A percentile compares a stretch with the other conserved stretches of the same genome.
Evolutionary conservation across 768 basidiomycete species (phyloP).

Genomic region (Suillus variegatus): DNA sequence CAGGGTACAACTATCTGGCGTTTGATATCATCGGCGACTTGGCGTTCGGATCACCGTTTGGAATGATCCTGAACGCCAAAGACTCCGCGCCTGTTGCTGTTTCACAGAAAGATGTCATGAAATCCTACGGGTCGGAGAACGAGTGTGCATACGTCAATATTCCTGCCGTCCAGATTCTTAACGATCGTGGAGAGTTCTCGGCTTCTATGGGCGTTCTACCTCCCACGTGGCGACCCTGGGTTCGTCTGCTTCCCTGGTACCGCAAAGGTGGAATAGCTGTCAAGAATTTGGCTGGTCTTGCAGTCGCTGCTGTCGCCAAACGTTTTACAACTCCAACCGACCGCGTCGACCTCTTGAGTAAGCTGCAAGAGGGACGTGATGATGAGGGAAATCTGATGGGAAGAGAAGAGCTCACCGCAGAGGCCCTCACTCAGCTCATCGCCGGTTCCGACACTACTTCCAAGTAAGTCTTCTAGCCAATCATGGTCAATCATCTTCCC

Average conservation of each 20-base stretch:
- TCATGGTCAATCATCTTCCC: conserved; percentile 5
- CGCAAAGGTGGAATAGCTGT: conserved; percentile 65
- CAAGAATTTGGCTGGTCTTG: conserved; percentile 74
- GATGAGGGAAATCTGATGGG: conserved; percentile 79
- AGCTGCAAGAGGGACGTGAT: conserved; percentile 78
- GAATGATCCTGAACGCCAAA: conserved; percentile 76
- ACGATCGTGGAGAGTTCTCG: conserved; percentile 85
- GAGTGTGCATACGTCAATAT: conserved; percentile 55
- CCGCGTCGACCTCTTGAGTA: conserved; percentile 78
- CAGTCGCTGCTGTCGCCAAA: conserved; percentile 77
- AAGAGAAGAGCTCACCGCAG: conserved; percentile 82
- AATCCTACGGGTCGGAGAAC: conserved; percentile 50
- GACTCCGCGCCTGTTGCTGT: conserved; percentile 73
- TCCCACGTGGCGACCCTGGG: conserved; percentile 66
- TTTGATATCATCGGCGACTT: conserved; percentile 86
- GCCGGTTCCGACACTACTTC: conserved; percentile 93
- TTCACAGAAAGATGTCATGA: conserved; percentile 54
- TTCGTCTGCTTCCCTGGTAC: conserved; percentile 76
- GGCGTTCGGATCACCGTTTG: conserved; percentile 86
- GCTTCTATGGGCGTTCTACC: conserved; percentile 83
- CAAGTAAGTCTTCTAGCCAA: conserved; percentile 53
- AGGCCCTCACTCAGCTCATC: conserved; percentile 83
- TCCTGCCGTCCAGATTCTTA: conserved; percentile 83
- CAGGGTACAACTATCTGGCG: conserved; percentile 63
- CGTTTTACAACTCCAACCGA: conserved; percentile 70